Base-by-base conservation (phyloP, 2,329 filamentous ascomycete genomes). In the Ophiocordyceps sinensis region DNA sequence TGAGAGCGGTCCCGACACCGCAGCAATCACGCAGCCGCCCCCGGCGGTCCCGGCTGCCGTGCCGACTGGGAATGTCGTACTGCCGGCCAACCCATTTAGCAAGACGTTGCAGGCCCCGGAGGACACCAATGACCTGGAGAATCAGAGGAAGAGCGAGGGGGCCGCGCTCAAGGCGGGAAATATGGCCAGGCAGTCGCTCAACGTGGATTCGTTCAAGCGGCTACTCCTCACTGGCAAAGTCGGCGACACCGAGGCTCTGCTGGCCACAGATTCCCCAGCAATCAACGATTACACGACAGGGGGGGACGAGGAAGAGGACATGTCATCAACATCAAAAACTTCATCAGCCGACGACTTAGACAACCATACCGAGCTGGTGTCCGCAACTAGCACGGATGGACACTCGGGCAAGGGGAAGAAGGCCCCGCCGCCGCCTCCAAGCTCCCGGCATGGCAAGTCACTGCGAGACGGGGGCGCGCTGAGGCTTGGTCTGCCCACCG, bases 181-280 rank as follows among this genome's bases (percentile, higher is more conserved):
- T 35, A 47, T 54, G 2, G 49, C 48, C 15, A 68, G 63, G 48
- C 62, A 57, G 15, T 69, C 75, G 0, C 60, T 89, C 47, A 82
- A 91, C 53, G 85, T 89, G 1, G 77, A 85, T 53, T 78, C 83
- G 8, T 91, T 91, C 62, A 79, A 79, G 53, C 72, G 79, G 44
- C 62, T 91, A 45, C 68, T 91, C 38, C 67, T 91, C 63, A 91
- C 83, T 0, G 85, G 85, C 17, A 75, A 77, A 51, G 56, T 73
- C 30, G 70, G 62, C 35, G 45, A 47, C 34, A 21, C 28, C 5
- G 47, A 43, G 26, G 28, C 34, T 3, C 15, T 40, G 4, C 29
- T 39, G 15, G n/a, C 28, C n/a, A 34, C 10, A 30, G 30, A 3
- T 23, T 26, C 19, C 9, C 15, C 26, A n/a, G 26, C 17, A 3